Evolutionary conservation across 768 basidiomycete species (phyloP), one percentile per base, ranked within the genome.

Genomic region (Serendipita sp.): DNA sequence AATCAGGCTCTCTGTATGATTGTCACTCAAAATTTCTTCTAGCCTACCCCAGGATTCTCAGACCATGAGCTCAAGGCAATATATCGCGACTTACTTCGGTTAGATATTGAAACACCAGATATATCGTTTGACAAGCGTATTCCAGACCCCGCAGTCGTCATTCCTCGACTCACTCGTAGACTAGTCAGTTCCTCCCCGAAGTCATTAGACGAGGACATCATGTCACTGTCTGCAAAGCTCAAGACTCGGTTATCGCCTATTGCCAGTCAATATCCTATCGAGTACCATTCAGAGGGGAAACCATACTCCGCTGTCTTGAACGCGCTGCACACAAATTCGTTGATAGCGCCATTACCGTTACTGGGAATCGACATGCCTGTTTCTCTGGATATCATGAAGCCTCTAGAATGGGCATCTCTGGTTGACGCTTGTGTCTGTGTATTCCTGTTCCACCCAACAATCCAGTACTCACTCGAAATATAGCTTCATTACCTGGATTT

Each of bases 381-480:
- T 18, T 78, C 80, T 16, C 69, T 82, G 2, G 75, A 77, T 15
- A 64, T 84, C 8, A 70, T 87, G 18, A 78, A 84, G 0, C 54
- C 73, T 16, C 67, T 72, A 8, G 85, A 89, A 70, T 83, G 81
- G 74, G 74, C 79, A 47, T 79, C 81, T 1, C 73, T 87, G 3
- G 73, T 86, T 2, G 76, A 83, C 15, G 69, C 76, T 56, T 78
- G 75, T 47, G 82, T 85, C 69, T 66, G 81, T 74, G 24, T 41
- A 24, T 13, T 45, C 45, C 51, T 13, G n/a, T 65, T 45, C 3
- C 10, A 24, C 24, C 51, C 24, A 3, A 3, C 5, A 58, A 46
- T 45, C 45, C 15, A 56, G 30, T 28, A 18, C 56, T 38, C 54
- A 70, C 8, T 65, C 37, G 51, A 45, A 66, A 41, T 47, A 0